Evolutionary conservation across 768 basidiomycete genomes (phyloP), one percentile per base, ranked within the genome.

Genomic region (Phaffia tasmanica): DNA sequence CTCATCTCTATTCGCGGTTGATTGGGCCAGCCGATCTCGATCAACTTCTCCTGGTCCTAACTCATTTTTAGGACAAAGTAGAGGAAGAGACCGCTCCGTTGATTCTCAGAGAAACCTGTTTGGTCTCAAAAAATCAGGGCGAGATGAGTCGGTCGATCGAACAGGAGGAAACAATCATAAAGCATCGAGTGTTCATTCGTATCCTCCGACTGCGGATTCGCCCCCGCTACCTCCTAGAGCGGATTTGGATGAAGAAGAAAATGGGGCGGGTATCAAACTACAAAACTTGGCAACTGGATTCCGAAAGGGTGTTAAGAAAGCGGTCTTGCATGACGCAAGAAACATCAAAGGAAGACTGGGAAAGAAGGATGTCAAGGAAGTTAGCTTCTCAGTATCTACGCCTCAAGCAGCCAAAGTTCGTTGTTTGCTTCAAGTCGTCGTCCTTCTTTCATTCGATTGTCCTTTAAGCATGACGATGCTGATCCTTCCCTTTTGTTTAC

Each of bases 281-380:
- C 53, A 54, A 23, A 6, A 48, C 8, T 63, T 61, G 7, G 59
- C 46, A 1, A 49, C 56, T 57, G 35, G 59, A n/a, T 30, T 32
- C 35, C 55, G 54, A 1, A 27, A 29, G 27, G 27, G 27, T 57
- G 42, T 69, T 2, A 57, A 51, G 32, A 59, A 30, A 46, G 61
- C 48, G 2, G 67, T 57, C 0, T 58, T 69, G 16, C 63, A 69
- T 35, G 67, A 69, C 29, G 62, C 67, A 35, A 63, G 67, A 30
- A 64, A 64, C 57, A 58, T 69, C 32, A 69, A 69, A 56, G 50
- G 62, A n/a, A 69, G 63, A 59, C 23, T 53, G 64, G 57, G 64
- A n/a, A 25, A n/a, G 32, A 14, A 42, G 35, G 35, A 42, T 42
- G 11, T 11, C 35, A 42, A 57, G 56, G n/a, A 21, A 18, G 27